Percentiles rank a stretch among this genome's conserved stretches.
Conservation (phyloP, 179 eudicot species). For the Amaranthus tricolor region DNA sequence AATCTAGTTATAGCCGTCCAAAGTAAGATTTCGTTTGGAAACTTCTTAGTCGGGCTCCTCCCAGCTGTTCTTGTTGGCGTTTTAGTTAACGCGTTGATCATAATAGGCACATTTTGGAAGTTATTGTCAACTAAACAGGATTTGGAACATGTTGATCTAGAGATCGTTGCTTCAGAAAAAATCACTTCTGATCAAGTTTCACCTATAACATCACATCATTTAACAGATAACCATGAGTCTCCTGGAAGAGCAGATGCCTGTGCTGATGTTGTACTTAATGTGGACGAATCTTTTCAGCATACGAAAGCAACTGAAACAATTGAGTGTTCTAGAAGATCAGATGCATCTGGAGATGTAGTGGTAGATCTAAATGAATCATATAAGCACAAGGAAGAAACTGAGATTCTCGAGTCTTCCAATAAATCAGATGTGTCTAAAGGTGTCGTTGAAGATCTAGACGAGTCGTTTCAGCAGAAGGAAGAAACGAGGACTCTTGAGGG, state of each 20-base stretch:
- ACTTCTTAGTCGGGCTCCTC: constrained; percentile 59
- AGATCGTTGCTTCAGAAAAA: constrained; percentile 28
- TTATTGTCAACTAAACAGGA: constrained; percentile 58
- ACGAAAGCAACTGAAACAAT: too few species aligned
- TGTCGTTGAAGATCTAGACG: constrained; percentile 14
- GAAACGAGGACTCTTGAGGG: constrained; percentile 25
- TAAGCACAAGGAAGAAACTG: too few species aligned
- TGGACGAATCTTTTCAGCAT: too few species aligned
- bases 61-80: constrained; percentile 77
- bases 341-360: too few species aligned
- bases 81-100: constrained; percentile 47
- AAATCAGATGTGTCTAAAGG: constrained; percentile 39
- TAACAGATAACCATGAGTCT: too few species aligned
- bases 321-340: constrained; percentile 34
- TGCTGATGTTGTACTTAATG: too few species aligned
- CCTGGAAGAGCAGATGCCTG: too few species aligned
- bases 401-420: constrained; percentile 16
- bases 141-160: constrained; percentile 41
- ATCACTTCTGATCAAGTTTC: constrained; percentile 35
- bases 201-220: too few species aligned
- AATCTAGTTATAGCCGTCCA: constrained; percentile 79
- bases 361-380: too few species aligned
- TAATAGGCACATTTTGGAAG: constrained; percentile 72
- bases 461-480: constrained; percentile 22
- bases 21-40: constrained; percentile 64